These are phyloP conservation scores for Obelidium mucronatum DNA, from an alignment of 192 early-diverging fungal genomes.

Conservation along the genomic window DNA sequence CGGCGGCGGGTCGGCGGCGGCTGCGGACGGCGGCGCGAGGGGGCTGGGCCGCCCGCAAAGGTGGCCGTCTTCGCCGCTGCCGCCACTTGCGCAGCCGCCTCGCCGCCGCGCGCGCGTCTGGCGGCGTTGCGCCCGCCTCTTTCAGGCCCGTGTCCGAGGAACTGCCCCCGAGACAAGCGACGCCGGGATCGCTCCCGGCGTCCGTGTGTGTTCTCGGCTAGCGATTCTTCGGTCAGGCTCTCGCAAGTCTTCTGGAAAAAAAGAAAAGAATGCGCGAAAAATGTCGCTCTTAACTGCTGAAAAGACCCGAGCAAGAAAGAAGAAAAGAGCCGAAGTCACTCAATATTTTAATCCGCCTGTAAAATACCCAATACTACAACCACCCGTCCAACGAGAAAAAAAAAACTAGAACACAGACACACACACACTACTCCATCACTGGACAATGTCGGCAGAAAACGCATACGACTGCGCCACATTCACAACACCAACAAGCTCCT, in stretches of 20 bases:
- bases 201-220: constrained; percentile 17
- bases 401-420: not conserved
- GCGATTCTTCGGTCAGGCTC: not conserved
- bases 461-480: constrained; percentile 40
- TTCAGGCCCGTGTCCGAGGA: constrained; percentile 29
- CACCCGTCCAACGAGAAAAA: not conserved
- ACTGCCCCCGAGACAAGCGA: constrained; percentile 8
- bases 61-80: constrained; percentile 12
- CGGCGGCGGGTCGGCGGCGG: not conserved
- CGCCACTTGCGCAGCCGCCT: not conserved
- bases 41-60: not conserved
- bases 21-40: not conserved
- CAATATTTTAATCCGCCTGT: too few relatives aligned
- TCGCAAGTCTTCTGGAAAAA: not conserved
- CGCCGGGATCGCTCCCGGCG: not conserved
- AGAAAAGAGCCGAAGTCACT: not conserved
- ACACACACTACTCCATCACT: not conserved
- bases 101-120: too few relatives aligned
- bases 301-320: not conserved
- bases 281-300: not conserved
- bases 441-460: constrained; percentile 32
- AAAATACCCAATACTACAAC: not conserved
- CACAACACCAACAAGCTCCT: constrained; percentile 47
- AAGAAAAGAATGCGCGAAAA: not conserved
- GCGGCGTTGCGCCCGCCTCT: constrained; percentile 7